Percentiles rank a stretch among this genome's conserved stretches.
Evolutionary conservation across 2,329 filamentous ascomycete genomes (phyloP).

Genomic region (Cladosporium colombiae): DNA sequence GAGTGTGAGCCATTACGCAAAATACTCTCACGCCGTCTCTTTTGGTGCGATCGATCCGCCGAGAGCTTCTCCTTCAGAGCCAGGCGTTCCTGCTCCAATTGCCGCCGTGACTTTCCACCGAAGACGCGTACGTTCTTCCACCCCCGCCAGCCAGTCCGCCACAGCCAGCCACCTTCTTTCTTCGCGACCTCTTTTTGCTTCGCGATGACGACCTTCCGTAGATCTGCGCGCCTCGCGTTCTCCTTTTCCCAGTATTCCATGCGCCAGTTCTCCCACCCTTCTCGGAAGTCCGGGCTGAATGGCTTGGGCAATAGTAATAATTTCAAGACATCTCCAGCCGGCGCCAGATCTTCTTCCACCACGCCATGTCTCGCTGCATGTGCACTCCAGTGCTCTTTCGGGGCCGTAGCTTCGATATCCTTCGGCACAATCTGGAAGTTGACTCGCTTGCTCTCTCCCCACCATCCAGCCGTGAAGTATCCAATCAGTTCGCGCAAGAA

Average conservation of each 20-base stretch:
- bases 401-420: slow-evolving; percentile 52
- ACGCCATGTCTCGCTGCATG: slow-evolving; percentile 40
- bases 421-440: slow-evolving; percentile 40
- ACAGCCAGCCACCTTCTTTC: slow-evolving; percentile 72
- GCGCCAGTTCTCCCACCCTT: slow-evolving; percentile 95
- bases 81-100: slow-evolving; percentile 34
- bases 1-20: slow-evolving; percentile 28
- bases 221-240: slow-evolving; percentile 78
- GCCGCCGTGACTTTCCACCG: slow-evolving; percentile 31
- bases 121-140: slow-evolving; percentile 42
- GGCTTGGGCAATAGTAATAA: slow-evolving; percentile 88
- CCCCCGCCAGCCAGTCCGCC: slow-evolving; percentile 78
- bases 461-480: slow-evolving; percentile 37
- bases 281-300: slow-evolving; percentile 89
- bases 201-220: slow-evolving; percentile 69
- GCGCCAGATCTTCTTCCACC: slow-evolving; percentile 83
- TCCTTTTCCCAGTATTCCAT: slow-evolving; percentile 96
- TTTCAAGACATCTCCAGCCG: slow-evolving; percentile 89
- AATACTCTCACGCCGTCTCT: slow-evolving; percentile 26
- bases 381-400: slow-evolving; percentile 59
- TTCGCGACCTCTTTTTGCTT: slow-evolving; percentile 69
- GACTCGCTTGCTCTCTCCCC: slow-evolving; percentile 34
- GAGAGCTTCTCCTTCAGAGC: slow-evolving; percentile 32
- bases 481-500: slow-evolving; percentile 79
- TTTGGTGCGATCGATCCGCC: slow-evolving; percentile 25